Evolutionary conservation across 208 protist genomes (phyloP).

Genomic region (Trypanosoma avium): DNA sequence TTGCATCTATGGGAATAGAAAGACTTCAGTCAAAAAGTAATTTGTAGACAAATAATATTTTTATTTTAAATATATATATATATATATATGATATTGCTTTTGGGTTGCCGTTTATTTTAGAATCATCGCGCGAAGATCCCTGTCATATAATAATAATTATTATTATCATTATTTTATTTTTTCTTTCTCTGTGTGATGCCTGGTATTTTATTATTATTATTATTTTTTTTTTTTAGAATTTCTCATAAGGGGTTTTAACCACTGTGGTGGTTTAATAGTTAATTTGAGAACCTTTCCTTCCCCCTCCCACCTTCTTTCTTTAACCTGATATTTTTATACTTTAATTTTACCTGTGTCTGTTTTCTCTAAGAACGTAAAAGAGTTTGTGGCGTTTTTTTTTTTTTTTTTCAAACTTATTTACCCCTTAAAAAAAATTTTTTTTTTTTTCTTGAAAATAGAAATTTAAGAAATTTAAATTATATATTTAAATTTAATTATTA

Average conservation of each 20-base stretch:
- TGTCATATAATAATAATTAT: constrained; percentile 7
- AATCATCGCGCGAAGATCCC: no score
- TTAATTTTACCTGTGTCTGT: no score
- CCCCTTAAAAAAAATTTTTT: neutral
- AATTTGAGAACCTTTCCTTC: no score
- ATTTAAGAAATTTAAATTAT: neutral
- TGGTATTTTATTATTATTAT: neutral
- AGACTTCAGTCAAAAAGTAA: constrained; percentile 40
- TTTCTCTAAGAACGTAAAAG: no score
- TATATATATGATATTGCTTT: neutral
- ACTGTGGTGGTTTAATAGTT: no score
- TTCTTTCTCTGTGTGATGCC: neutral
- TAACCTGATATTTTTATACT: no score
- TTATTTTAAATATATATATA: neutral
- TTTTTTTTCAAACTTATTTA: neutral
- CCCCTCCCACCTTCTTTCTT: no score
- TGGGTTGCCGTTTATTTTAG: constrained; percentile 6
- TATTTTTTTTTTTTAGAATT: neutral
- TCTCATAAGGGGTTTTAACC: neutral
- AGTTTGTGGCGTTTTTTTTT: no score
- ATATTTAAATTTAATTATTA: neutral
- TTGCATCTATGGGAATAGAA: constrained; percentile 61
- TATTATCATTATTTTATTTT: neutral
- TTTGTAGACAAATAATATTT: constrained; percentile 25
- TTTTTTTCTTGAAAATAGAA: neutral